Evolutionary conservation across 2,329 filamentous ascomycete genomes (phyloP).

Genomic region (Ilyonectria robusta): DNA sequence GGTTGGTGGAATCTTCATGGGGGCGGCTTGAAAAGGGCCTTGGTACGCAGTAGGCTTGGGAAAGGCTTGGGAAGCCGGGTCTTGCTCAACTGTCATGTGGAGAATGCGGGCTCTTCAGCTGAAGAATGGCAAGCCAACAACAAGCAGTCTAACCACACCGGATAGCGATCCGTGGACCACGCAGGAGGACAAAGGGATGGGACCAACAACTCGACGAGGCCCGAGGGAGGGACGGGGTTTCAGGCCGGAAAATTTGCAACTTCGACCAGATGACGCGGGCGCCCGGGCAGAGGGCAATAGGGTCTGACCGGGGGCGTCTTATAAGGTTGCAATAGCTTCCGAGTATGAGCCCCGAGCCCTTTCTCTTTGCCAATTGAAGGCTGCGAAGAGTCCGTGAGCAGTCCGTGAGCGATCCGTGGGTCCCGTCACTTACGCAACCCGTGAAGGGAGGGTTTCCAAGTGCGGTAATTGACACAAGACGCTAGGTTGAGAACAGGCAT

Average conservation of each 20-base stretch:
- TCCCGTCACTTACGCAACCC: slow-evolving; percentile 10
- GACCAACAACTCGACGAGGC: not conserved
- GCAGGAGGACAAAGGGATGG: not conserved
- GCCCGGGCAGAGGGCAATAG: not conserved
- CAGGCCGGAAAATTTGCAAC: not conserved
- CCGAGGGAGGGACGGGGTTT: not conserved
- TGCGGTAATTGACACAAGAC: slow-evolving; percentile 29
- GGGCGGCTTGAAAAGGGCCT: not conserved
- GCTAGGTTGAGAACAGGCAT: slow-evolving; percentile 23
- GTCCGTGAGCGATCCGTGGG: slow-evolving; percentile 14
- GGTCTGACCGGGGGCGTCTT: not conserved
- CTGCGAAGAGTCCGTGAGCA: slow-evolving; percentile 8
- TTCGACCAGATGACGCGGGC: not conserved
- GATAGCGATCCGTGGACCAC: not conserved
- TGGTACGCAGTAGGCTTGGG: not conserved
- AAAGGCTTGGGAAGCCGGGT: slow-evolving; percentile 8
- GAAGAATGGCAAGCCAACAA: slow-evolving; percentile 11
- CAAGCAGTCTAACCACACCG: slow-evolving; percentile 1
- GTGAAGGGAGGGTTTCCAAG: slow-evolving; percentile 31
- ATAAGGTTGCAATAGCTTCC: not conserved
- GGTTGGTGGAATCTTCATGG: slow-evolving; percentile 9
- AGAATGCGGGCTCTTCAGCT: slow-evolving; percentile 22
- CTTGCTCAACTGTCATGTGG: slow-evolving; percentile 27
- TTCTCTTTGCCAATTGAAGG: slow-evolving; percentile 9
- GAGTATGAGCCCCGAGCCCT: not conserved